Evolutionary conservation across 306 rosid species (phyloP), one percentile per base, ranked within the genome.

Genomic region (Glycine latifolia): DNA sequence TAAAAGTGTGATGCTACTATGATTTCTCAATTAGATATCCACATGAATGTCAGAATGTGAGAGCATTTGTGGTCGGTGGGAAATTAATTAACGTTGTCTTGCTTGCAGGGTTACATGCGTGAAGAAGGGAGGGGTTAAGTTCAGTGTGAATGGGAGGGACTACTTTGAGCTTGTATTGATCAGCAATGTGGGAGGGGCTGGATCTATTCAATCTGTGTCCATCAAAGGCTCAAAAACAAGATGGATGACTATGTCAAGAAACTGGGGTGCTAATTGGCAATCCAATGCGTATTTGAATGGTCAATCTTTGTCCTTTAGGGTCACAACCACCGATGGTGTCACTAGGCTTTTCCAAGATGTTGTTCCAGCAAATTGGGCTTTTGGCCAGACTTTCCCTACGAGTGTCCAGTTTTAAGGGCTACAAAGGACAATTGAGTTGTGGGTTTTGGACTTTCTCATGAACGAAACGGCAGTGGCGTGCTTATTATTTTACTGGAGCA

Each of bases 201-300:
- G 99, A 44, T 88, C 89, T 16, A 81, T 91, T 26, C 16, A 79
- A 78, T 88, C 97, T 7, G 95, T 87, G 63, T 86, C 83, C 11
- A 88, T 94, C 17, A 89, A 91, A 83, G 97, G 97, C 43, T 83
- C 95, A 2, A 87, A 82, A 35, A 78, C 84, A 13, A 66, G 26
- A 6, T 94, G 98, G 98, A 78, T 89, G 91, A 7, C 90, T 2
- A 89, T 92, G 98, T 92, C 97, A 58, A 91, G 96, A 77, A 94
- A 92, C 7, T 91, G 97, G 98, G 98, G 97, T 26, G 82, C 95
- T 20, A 92, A 94, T 77, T 94, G 98, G 98, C 97, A 94, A 83
- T 94, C 98, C 31, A 94, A 92, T 81, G 81, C 92, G 0, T 89
- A 88, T 82, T 91, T 94, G 67, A 92, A 91, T 76, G 91, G 91